Evolutionary conservation across 2,329 filamentous ascomycete genomes (phyloP), one percentile per base, ranked within the genome.

Genomic region (Conoideocrella luteorostrata): DNA sequence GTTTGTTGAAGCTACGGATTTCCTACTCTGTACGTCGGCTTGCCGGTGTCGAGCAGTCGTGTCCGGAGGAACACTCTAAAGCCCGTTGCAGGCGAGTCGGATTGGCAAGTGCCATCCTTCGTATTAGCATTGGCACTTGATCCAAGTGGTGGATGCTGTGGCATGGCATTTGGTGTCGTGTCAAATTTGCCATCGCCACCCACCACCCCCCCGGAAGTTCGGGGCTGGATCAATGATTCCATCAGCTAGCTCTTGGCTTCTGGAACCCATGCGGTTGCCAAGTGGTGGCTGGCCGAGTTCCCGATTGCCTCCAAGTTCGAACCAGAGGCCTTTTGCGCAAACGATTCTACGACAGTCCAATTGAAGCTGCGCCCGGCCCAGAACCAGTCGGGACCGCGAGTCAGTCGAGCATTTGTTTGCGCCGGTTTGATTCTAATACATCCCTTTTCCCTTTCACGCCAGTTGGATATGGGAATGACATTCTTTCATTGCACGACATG

Each of bases 281-380:
- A 39, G 41, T 44, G 44, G 37, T 39, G 41, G 33, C 18, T 38
- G 21, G 33, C 7, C 30, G 18, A 24, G 44, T n/a, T 28, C 11
- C 15, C 21, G 6, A 22, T 17, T 17, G 30, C 18, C 30, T n/a
- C n/a, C n/a, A n/a, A n/a, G n/a, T n/a, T n/a, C n/a, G n/a, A n/a
- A n/a, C n/a, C n/a, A n/a, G n/a, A n/a, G n/a, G n/a, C n/a, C n/a
- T n/a, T n/a, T n/a, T n/a, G n/a, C n/a, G n/a, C n/a, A 9, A 33
- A 15, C 26, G 26, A 28, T 13, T 13, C 26, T 7, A 13, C 26
- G 7, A 7, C 7, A 28, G 7, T 28, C 26, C 7, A 7, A 28
- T 28, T 13, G 26, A 28, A 7, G 26, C 26, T 28, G 26, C 26
- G 15, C 15, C 18, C 34, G 4, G 28, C 42, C 35, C 18, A 23